A percentile compares a stretch with the other conserved stretches of the same genome.
Conservation (phyloP, 352 stramenopile genomes). For the Globisporangium iwayamae region DNA sequence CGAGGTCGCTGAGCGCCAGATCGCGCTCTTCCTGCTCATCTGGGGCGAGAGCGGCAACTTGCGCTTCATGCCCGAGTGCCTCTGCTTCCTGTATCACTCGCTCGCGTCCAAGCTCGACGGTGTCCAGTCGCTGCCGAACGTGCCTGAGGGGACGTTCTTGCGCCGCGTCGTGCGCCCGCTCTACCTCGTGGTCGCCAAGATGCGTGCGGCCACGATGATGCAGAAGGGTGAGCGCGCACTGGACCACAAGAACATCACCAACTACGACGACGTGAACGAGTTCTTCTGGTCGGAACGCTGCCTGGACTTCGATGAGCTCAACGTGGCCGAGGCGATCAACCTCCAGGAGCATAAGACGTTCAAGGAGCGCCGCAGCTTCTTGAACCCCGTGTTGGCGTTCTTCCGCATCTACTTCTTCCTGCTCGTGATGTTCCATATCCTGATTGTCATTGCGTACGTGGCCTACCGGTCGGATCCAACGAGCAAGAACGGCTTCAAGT, state of each 20-base stretch:
- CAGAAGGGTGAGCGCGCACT: conserved; percentile 26
- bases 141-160: conserved; percentile 70
- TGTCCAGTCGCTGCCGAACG: conserved; percentile 52
- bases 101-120: conserved; percentile 69
- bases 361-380: conserved; percentile 78
- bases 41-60: conserved; percentile 85
- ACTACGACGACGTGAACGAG: conserved; percentile 90
- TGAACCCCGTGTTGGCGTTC: conserved; percentile 78
- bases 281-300: conserved; percentile 84
- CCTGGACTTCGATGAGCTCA: conserved; percentile 80
- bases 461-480: conserved; percentile 64
- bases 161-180: conserved; percentile 67
- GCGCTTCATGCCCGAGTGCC: conserved; percentile 87
- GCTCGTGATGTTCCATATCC: conserved; percentile 73
- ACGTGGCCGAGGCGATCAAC: conserved; percentile 68
- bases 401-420: conserved; percentile 89
- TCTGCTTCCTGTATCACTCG: conserved; percentile 87
- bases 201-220: conserved; percentile 31
- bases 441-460: conserved; percentile 81
- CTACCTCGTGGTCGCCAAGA: conserved; percentile 77
- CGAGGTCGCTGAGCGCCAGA: conserved; percentile 45
- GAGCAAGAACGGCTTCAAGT: conserved; percentile 45
- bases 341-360: conserved; percentile 79
- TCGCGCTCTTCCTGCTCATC: conserved; percentile 83
- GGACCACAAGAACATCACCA: conserved; percentile 87